Conservation (phyloP, 1,284 basidiomycete species). For the Singerocomus inundabilis region DNA sequence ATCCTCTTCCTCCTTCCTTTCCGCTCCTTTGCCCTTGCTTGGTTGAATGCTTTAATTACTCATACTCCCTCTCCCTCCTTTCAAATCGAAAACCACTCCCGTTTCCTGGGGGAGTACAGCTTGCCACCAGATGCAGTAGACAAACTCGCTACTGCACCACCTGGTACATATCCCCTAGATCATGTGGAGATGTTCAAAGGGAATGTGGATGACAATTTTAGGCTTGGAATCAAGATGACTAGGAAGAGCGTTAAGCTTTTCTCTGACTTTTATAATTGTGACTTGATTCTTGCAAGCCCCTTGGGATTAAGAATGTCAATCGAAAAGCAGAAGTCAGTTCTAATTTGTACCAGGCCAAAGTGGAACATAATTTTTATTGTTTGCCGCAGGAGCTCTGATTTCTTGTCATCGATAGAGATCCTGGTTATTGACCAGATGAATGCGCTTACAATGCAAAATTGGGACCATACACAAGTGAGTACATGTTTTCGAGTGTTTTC, state of each 20-base stretch:
- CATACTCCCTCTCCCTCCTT: slow-evolving; percentile 69
- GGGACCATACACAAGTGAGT: slow-evolving; percentile 90
- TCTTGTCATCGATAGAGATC: slow-evolving; percentile 92
- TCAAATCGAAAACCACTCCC: slow-evolving; percentile 83
- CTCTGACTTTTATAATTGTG: slow-evolving; percentile 87
- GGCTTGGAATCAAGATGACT: slow-evolving; percentile 90
- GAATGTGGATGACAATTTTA: slow-evolving; percentile 97
- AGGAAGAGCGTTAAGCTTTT: slow-evolving; percentile 87
- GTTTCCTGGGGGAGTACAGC: slow-evolving; percentile 83
- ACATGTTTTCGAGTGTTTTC: not conserved
- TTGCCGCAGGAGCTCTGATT: slow-evolving; percentile 70
- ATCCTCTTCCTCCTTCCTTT: slow-evolving; percentile 91
- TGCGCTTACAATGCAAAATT: slow-evolving; percentile 96
- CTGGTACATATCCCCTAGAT: slow-evolving; percentile 81
- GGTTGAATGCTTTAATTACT: slow-evolving; percentile 66
- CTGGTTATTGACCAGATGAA: slow-evolving; percentile 94
- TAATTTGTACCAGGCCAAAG: not conserved
- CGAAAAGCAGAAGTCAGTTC: slow-evolving; percentile 85
- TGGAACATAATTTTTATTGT: slow-evolving; percentile 2
- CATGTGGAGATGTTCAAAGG: slow-evolving; percentile 94
- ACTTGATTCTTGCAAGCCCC: slow-evolving; percentile 92
- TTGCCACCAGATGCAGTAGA: slow-evolving; percentile 80
- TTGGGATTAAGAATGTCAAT: slow-evolving; percentile 89
- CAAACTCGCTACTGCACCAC: slow-evolving; percentile 73
- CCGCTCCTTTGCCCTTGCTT: slow-evolving; percentile 84